These are phyloP conservation scores for Populus hybrid DNA, from an alignment of 441 rosid species.

Conservation along the genomic window DNA sequence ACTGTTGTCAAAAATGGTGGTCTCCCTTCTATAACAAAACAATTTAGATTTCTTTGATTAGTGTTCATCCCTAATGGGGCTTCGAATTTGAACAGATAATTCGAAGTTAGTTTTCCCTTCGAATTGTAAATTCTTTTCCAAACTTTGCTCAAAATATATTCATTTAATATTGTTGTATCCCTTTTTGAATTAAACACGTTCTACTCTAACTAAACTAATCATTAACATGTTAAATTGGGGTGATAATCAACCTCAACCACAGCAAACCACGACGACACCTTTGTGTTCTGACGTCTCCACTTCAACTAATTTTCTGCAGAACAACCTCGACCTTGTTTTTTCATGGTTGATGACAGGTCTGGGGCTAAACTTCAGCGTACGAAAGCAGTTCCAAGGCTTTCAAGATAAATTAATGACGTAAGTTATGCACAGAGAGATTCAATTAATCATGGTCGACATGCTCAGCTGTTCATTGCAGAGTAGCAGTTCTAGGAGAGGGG, in stretches of 20 bases:
- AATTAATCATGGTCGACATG: background rate
- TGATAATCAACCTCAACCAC: slow-evolving; percentile 76
- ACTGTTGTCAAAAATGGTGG: no score
- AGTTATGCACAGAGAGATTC: no score
- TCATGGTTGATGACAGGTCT: background rate
- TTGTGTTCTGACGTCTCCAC: background rate
- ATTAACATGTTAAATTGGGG: slow-evolving; percentile 93
- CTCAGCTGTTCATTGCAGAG: slow-evolving; percentile 1
- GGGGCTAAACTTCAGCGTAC: background rate
- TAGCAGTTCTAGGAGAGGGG: background rate
- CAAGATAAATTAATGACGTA: background rate
- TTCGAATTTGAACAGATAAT: no score
- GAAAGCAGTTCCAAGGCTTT: background rate
- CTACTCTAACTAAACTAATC: slow-evolving; percentile 69
- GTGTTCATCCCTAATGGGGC: no score
- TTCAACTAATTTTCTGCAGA: background rate
- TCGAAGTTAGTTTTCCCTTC: no score
- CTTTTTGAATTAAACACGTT: no score
- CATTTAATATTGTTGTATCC: no score
- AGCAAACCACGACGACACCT: slow-evolving; percentile 60
- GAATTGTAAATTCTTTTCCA: no score
- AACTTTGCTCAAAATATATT: background rate
- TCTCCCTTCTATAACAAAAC: no score
- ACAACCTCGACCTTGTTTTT: background rate
- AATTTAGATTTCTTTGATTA: no score